phyloP scores from a whole-genome alignment of 192 early-diverging fungal genomes.

The Podila minutissima region DNA sequence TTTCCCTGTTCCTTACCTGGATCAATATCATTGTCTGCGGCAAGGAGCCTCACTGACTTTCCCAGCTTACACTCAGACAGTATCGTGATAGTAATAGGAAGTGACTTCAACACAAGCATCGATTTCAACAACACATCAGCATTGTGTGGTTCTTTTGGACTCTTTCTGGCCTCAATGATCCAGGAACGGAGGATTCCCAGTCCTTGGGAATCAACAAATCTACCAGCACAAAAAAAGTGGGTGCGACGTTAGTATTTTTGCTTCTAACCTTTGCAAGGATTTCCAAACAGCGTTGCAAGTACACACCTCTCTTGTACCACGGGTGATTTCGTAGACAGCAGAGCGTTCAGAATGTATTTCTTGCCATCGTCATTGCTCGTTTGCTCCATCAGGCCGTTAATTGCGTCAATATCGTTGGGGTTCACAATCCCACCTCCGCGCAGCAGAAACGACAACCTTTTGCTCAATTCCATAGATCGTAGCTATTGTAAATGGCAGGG shows the following conservation, averaged over 20 bases:
- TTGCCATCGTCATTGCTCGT: conserved; percentile 1
- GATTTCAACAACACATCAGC: neutral
- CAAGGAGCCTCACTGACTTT: conserved; percentile 9
- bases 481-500: neutral
- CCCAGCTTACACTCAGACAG: conserved; percentile 6
- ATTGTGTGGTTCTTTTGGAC: neutral
- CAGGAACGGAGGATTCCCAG: conserved; percentile 1
- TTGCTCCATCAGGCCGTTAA: conserved; percentile 12
- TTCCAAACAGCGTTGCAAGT: neutral
- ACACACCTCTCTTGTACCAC: conserved; percentile 9
- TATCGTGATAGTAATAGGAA: conserved; percentile 6
- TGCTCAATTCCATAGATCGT: neutral
- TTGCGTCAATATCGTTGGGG: neutral
- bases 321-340: conserved; percentile 11
- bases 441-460: neutral
- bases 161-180: neutral
- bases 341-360: conserved; percentile 22
- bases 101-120: conserved; percentile 8
- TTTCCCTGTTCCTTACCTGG: conserved; percentile 1
- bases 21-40: neutral
- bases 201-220: conserved; percentile 15
- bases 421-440: conserved; percentile 22
- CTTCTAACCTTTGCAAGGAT: neutral
- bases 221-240: neutral
- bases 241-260: neutral